Conservation (phyloP, 495 filamentous ascomycete species). For the Penicillium coffeae region DNA sequence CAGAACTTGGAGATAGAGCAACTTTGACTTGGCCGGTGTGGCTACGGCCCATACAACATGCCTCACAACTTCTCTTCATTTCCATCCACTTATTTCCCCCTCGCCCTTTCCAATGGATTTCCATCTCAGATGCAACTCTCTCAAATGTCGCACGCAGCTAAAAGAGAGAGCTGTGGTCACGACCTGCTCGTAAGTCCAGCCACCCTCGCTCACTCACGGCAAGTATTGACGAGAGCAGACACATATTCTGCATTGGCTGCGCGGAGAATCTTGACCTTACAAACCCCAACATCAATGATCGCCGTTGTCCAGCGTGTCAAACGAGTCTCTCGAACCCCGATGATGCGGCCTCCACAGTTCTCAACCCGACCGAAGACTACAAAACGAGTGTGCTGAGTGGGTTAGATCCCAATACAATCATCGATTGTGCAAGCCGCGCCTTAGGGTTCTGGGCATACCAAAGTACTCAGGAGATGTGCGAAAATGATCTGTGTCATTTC, state of each 20-base stretch:
- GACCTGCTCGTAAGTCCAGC: slow-evolving; percentile 67
- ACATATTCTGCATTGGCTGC: slow-evolving; percentile 81
- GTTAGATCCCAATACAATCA: slow-evolving; percentile 75
- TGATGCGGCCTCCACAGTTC: slow-evolving; percentile 68
- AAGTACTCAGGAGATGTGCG: slow-evolving; percentile 82
- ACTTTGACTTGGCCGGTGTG: slow-evolving; percentile 5
- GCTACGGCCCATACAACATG: neutral
- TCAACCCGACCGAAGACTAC: slow-evolving; percentile 90
- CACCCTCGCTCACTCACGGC: neutral
- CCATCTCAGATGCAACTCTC: slow-evolving; percentile 72
- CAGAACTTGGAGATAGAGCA: slow-evolving; percentile 11
- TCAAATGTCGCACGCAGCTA: slow-evolving; percentile 73
- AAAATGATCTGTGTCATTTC: neutral
- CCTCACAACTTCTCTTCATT: neutral
- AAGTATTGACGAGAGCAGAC: slow-evolving; percentile 47
- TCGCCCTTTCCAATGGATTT: slow-evolving; percentile 57
- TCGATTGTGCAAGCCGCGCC: slow-evolving; percentile 85
- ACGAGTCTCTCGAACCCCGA: slow-evolving; percentile 66
- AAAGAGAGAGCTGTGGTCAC: slow-evolving; percentile 80
- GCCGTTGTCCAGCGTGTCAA: slow-evolving; percentile 80
- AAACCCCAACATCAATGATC: slow-evolving; percentile 48
- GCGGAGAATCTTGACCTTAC: slow-evolving; percentile 65
- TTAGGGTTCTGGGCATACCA: slow-evolving; percentile 91
- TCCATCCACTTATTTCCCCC: slow-evolving; percentile 3
- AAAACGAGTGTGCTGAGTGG: slow-evolving; percentile 88